Evolutionary conservation across 495 filamentous ascomycete species (phyloP), one percentile per base, ranked within the genome.

Genomic region (Aspergillus bridgeri): DNA sequence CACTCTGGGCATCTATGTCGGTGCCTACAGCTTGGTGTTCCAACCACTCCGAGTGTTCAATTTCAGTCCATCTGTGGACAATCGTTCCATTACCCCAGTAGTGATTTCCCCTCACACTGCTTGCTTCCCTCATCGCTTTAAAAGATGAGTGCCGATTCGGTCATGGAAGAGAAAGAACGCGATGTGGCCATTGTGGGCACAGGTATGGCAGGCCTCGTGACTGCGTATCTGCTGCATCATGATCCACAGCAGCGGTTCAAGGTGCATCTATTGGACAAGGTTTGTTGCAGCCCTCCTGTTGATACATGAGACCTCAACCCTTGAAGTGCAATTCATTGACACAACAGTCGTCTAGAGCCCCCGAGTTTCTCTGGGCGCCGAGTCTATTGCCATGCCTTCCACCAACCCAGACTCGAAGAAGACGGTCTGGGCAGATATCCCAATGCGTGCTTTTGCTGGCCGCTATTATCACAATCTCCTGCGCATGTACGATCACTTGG

Each of bases 401-500:
- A 29, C 18, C 17, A n/a, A 63, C 27, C 25, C 15, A 6, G 33
- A 24, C 23, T 27, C 42, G 20, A 47, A 55, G 51, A 19, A 50
- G 9, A 5, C 23, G 27, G 25, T 33, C 49, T 69, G 78, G 53
- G 60, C 76, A 38, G 79, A 83, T 65, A 60, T 83, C 21, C 81
- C 81, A 17, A 83, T 83, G 79, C 79, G 81, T 25, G 73, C 76
- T 2, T 79, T 82, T 51, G 75, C 80, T 9, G 79, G 71, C 18
- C 76, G 79, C 25, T 84, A 75, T 62, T 82, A 83, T 52, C 69
- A 66, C n/a, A 77, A 78, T 50, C 65, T 84, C 43, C 70, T 66
- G 21, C 67, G 73, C 5, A 80, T 84, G 79, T 83, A 84, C 59
- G 71, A 75, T 21, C 70, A 80, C 51, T 61, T 84, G 19, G 75